A percentile compares a stretch with the other conserved stretches of the same genome.
These are phyloP conservation scores for Cryphonectria japonica DNA, from an alignment of 2,329 filamentous ascomycete species.

Conservation along the genomic window DNA sequence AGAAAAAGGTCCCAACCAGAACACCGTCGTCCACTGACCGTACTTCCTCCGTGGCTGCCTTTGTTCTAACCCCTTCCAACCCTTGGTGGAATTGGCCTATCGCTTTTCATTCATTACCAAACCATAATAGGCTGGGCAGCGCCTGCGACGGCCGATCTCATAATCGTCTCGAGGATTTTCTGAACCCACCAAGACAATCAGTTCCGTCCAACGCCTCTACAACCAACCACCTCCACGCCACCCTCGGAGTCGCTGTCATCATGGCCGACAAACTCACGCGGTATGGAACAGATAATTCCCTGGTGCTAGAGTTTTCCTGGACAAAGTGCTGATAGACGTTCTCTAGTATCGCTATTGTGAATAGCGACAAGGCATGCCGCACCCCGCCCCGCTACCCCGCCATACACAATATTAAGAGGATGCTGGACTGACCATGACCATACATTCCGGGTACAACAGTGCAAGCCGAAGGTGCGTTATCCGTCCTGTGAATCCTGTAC, in stretches of 20 bases:
- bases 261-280: conserved; percentile 96
- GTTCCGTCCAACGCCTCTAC: conserved; percentile 16
- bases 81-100: conserved; percentile 15
- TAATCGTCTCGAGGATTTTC: conserved; percentile 6
- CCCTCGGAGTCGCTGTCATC: conserved; percentile 38
- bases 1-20: not conserved
- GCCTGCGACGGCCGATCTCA: conserved; percentile 9
- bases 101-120: conserved; percentile 18
- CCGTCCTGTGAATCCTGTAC: not conserved
- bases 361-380: conserved; percentile 84
- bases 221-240: conserved; percentile 21
- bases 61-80: conserved; percentile 10
- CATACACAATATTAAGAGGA: conserved; percentile 22
- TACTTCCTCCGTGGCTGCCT: conserved; percentile 6
- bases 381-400: conserved; percentile 46
- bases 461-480: conserved; percentile 78
- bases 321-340: conserved; percentile 28
- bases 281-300: conserved; percentile 51
- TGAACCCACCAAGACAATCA: conserved; percentile 12
- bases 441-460: conserved; percentile 54
- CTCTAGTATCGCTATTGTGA: conserved; percentile 94
- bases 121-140: not conserved
- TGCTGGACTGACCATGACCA: conserved; percentile 44
- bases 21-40: not conserved
- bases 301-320: conserved; percentile 8